Evolutionary conservation across 176 grass and related monocot genomes (phyloP), one percentile per base, ranked within the genome.

Genomic region (Aechmea fasciata): DNA sequence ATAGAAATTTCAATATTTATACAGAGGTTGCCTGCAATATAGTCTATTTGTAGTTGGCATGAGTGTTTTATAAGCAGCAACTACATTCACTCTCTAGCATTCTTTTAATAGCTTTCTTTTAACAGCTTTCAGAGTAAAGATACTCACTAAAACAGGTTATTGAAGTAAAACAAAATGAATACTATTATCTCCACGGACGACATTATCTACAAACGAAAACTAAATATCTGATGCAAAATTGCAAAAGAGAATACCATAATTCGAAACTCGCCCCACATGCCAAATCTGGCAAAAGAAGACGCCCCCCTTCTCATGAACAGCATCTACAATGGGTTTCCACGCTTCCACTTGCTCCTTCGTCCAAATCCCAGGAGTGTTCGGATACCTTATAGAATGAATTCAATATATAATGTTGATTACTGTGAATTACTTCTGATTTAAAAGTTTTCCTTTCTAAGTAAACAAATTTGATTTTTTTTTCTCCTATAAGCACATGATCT

Each of bases 251-350:
- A 23, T 72, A 86, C 87, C 64, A 26, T 57, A 78, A 13, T 33
- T 79, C 11, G 84, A 91, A 22, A 74, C 81, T 57, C 88, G 87
- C 49, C 88, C 88, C 0, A 23, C 53, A 64, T 87, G 88, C 81
- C 84, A 87, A 23, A 91, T 74, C 22, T 91, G 88, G 75, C 88
- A 87, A 79, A 91, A 91, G 81, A 91, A 87, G 55, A 91, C 50
- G 49, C 75, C 88, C 0, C 88, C 88, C 73, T 91, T 87, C 0
- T 24, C 78, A 77, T 91, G 88, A 51, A 87, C 88, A 0, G 78
- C 78, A 51, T 87, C 28, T 1, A 84, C 81, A 1, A 84, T 78
- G 1, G 78, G 75, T 10, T 82, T 91, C 88, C 88, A 91, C 49
- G 84, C 88, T 47, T 84, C 78, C 12, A 91, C 78, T 47, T 91